A percentile compares a stretch with the other conserved stretches of the same genome.
Evolutionary conservation across 2,329 filamentous ascomycete species (phyloP).

Genomic region (Drechslera avenae): DNA sequence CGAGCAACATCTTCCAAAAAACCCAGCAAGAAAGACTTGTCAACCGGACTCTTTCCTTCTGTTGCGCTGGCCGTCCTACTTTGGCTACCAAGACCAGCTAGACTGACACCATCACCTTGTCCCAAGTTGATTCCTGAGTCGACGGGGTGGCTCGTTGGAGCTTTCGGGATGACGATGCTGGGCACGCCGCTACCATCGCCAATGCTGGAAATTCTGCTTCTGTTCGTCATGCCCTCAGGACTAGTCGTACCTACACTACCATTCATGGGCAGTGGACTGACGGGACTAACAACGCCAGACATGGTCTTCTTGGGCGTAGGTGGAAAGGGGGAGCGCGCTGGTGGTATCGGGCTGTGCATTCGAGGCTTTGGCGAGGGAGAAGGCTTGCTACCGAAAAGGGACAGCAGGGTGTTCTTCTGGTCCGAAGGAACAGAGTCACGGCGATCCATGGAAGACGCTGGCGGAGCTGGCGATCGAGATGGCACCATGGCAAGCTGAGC

Average conservation of each 20-base stretch:
- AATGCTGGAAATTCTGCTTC: constrained; percentile 45
- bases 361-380: constrained; percentile 17
- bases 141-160: constrained; percentile 19
- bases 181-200: constrained; percentile 28
- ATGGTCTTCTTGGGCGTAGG: constrained; percentile 38
- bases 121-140: constrained; percentile 3
- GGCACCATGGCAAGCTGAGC: constrained; percentile 9
- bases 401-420: constrained; percentile 45
- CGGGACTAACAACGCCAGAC: constrained; percentile 47
- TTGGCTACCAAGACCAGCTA: constrained; percentile 4
- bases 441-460: constrained; percentile 26
- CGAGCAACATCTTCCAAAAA: constrained; percentile 66
- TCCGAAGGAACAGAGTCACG: constrained; percentile 36
- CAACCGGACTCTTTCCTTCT: constrained; percentile 58
- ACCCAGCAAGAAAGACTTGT: constrained; percentile 76
- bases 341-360: constrained; percentile 26
- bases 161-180: constrained; percentile 24
- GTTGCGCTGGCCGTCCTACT: constrained; percentile 10
- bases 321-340: constrained; percentile 27
- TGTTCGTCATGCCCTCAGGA: constrained; percentile 33
- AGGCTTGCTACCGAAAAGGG: constrained; percentile 40
- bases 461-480: constrained; percentile 17
- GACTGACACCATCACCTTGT: neutral
- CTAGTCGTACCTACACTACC: constrained; percentile 28
- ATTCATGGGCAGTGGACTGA: constrained; percentile 43